Percentiles rank a stretch among this genome's conserved stretches.
These are phyloP conservation scores for Tanozyma kutaoensis DNA, from an alignment of 805 yeast species.

Conservation along the genomic window DNA sequence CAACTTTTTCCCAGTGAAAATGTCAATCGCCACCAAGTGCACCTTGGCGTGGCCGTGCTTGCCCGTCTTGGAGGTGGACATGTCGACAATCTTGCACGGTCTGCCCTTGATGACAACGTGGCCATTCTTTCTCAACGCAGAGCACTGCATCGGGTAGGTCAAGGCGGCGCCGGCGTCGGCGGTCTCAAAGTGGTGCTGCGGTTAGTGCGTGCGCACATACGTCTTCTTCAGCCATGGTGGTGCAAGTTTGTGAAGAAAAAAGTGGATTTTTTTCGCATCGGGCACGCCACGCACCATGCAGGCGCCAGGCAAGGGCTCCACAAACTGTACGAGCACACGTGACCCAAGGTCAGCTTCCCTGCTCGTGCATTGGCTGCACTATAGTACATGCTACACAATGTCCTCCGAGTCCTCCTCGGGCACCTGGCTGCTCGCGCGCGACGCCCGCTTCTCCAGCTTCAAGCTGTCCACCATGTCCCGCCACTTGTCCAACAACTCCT, in stretches of 20 bases:
- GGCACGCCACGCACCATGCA: no score
- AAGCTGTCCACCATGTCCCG: slow-evolving; percentile 19
- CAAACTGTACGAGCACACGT: no score
- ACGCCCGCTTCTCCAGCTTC: slow-evolving; percentile 15
- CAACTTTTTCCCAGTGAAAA: slow-evolving; percentile 98
- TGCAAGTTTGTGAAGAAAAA: no score
- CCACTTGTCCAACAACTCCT: slow-evolving; percentile 29
- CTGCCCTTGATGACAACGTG: slow-evolving; percentile 97
- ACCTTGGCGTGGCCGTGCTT: slow-evolving; percentile 99
- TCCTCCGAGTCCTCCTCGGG: no score
- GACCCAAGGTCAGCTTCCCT: no score
- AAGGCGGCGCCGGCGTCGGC: slow-evolving; percentile 98
- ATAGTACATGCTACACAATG: no score
- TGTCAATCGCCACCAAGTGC: slow-evolving; percentile 97
- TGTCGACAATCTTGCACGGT: slow-evolving; percentile 99
- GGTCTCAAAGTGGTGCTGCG: slow-evolving; percentile 87
- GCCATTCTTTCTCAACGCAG: slow-evolving; percentile 99
- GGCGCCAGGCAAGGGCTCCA: no score
- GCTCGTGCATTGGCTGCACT: no score
- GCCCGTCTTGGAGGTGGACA: slow-evolving; percentile 99
- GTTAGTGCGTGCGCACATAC: slow-evolving; percentile 11
- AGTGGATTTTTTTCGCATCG: no score
- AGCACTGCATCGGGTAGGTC: slow-evolving; percentile 99
- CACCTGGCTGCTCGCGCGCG: no score
- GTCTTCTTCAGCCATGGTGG: slow-evolving; percentile 29